Percentiles rank a stretch among this genome's conserved stretches.
Evolutionary conservation across 352 stramenopile genomes (phyloP).

Genomic region (Pythium vanterpoolii): DNA sequence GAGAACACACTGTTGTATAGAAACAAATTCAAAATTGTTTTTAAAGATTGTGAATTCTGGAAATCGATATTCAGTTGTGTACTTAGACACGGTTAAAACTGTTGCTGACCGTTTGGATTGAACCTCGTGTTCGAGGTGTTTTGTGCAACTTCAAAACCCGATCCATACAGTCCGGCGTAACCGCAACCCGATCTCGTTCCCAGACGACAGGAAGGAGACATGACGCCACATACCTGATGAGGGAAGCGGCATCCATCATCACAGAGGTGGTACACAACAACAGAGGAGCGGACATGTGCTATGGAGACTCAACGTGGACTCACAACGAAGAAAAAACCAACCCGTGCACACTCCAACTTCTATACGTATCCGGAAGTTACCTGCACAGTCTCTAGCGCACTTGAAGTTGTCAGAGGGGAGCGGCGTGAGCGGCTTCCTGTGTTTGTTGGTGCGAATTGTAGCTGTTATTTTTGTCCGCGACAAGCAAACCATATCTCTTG

Average conservation of each 20-base stretch:
- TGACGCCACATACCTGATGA: background rate
- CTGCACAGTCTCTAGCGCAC: no score
- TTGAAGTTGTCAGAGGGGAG: slow-evolving; percentile 27
- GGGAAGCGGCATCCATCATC: slow-evolving; percentile 8
- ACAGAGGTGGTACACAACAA: no score
- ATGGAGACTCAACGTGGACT: no score
- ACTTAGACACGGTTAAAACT: no score
- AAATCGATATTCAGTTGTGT: no score
- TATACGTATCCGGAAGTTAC: no score
- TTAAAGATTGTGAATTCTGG: no score
- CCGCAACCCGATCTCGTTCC: slow-evolving; percentile 14
- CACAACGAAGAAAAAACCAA: no score
- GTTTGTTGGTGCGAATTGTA: background rate
- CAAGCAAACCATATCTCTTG: slow-evolving; percentile 1
- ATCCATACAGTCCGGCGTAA: background rate
- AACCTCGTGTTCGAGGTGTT: slow-evolving; percentile 12
- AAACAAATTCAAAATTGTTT: no score
- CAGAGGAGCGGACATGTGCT: no score
- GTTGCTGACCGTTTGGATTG: background rate
- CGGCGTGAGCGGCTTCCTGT: background rate
- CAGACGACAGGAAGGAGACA: slow-evolving; percentile 5
- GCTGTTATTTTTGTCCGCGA: background rate
- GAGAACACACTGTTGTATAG: no score
- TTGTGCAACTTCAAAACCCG: slow-evolving; percentile 13
- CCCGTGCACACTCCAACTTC: no score